Base-by-base conservation (phyloP, 352 stramenopile species). In the Phytophthora brassicae region DNA sequence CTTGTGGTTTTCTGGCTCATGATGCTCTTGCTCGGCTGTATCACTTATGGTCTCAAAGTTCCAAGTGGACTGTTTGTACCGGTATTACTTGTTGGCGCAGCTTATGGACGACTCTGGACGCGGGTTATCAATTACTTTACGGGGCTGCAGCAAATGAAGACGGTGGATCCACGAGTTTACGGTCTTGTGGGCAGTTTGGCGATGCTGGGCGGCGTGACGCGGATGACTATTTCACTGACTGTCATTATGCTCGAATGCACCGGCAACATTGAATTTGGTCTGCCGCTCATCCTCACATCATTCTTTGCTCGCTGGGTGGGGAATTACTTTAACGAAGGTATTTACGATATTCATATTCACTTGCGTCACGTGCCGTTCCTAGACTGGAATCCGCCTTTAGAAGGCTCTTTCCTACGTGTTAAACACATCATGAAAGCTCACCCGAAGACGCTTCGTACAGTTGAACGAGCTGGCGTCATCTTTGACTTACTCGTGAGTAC, bases 311-410 rank as follows among this genome's bases (percentile, higher is more conserved):
- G 96, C 31, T 98, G 97, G 79, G 97, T 98, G 20, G 97, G 97
- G 22, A 99, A 99, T 75, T 88, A 98, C 38, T 99, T 99, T 72
- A 99, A 99, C 70, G 95, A 99, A 72, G 96, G 96, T 17, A 90
- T 99, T 42, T 99, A 99, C 80, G 97, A 99, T 71, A 98, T 99
- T 57, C 95, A 99, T 61, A 99, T 99, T 64, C 88, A 98, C 51
- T 73, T 99, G 22, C 97, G 80, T 7, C 81, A 81, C 36, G 74
- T 86, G 13, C 85, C 85, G 20, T 94, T 94, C 55, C 60, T 94
- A 11, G 85, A 94, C 50, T 92, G 81, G 81, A 80, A 89, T 38
- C 81, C 85, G 23, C 78, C 85, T 38, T 49, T 90, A 19, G 72
- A 74, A 20, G 81, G 85, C 7, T 78, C 74, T 0, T 91, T 88